Evolutionary conservation across 768 basidiomycete species (phyloP).

Genomic region (Terana coerulea): DNA sequence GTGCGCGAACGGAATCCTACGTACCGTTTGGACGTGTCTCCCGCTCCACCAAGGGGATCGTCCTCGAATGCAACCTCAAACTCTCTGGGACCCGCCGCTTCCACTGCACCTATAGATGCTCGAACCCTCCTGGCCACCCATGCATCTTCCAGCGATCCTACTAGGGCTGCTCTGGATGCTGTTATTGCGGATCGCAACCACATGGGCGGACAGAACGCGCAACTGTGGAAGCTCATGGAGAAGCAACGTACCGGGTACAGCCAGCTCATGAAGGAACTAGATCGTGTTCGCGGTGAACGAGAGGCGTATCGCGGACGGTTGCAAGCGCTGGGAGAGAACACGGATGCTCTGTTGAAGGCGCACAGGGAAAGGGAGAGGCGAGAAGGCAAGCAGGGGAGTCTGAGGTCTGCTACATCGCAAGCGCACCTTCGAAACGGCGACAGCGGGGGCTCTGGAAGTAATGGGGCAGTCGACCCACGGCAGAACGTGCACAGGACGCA

Average conservation of each 20-base stretch:
- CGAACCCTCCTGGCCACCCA: slow-evolving; percentile 56
- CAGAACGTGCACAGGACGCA: slow-evolving; percentile 20
- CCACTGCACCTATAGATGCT: slow-evolving; percentile 38
- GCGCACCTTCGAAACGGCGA: slow-evolving; percentile 25
- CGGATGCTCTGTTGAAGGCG: slow-evolving; percentile 34
- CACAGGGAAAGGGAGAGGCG: slow-evolving; percentile 27
- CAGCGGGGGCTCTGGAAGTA: slow-evolving; percentile 10
- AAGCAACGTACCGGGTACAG: slow-evolving; percentile 83
- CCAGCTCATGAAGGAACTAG: slow-evolving; percentile 79
- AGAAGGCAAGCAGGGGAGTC: slow-evolving; percentile 24
- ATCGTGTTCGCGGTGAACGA: slow-evolving; percentile 77
- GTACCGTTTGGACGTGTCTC: slow-evolving; percentile 5
- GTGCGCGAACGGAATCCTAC: slow-evolving; percentile 5
- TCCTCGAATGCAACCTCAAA: slow-evolving; percentile 5
- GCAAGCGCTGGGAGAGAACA: slow-evolving; percentile 39
- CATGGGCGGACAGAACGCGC: slow-evolving; percentile 78
- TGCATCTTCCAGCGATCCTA: slow-evolving; percentile 49
- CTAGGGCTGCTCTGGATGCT: slow-evolving; percentile 62
- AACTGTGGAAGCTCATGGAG: slow-evolving; percentile 94
- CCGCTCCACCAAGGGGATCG: slow-evolving; percentile 19
- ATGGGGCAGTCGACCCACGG: slow-evolving; percentile 24
- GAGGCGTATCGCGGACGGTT: slow-evolving; percentile 50
- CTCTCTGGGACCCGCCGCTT: slow-evolving; percentile 19
- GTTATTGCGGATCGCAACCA: slow-evolving; percentile 77
- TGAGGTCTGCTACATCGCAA: slow-evolving; percentile 28